These are phyloP conservation scores for Elsinoe necatrix DNA, from an alignment of 2,329 filamentous ascomycete genomes.

Conservation along the genomic window DNA sequence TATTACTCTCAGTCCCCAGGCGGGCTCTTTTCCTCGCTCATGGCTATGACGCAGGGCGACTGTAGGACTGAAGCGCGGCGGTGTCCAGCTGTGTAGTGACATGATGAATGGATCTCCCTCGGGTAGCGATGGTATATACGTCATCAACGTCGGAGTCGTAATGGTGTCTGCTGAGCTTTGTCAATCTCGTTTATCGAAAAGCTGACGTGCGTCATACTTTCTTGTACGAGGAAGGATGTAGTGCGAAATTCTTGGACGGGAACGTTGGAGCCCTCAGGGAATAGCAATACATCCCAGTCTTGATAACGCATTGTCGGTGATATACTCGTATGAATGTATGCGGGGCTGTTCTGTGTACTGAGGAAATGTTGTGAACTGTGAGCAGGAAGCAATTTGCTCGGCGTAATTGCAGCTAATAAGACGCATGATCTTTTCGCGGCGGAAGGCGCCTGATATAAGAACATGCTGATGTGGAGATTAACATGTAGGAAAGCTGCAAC, in stretches of 20 bases:
- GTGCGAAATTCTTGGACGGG: conserved; percentile 79
- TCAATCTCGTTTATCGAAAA: neutral
- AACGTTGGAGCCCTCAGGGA: conserved; percentile 52
- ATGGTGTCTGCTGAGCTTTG: conserved; percentile 21
- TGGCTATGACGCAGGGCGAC: conserved; percentile 48
- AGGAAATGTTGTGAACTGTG: no score
- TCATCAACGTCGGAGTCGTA: conserved; percentile 57
- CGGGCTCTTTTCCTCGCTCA: conserved; percentile 27
- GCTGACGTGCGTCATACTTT: conserved; percentile 22
- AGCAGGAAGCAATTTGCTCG: no score
- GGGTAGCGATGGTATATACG: conserved; percentile 59
- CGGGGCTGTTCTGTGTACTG: no score
- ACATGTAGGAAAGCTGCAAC: neutral
- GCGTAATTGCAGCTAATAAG: neutral
- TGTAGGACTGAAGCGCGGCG: conserved; percentile 51
- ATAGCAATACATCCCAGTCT: conserved; percentile 79
- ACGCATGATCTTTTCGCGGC: no score
- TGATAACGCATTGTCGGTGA: conserved; percentile 64
- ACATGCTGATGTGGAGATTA: neutral
- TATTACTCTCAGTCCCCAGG: conserved; percentile 50
- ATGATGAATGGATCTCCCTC: conserved; percentile 56
- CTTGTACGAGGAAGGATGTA: conserved; percentile 58
- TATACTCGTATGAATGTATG: neutral
- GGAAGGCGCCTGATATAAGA: no score
- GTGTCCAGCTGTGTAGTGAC: conserved; percentile 67